These are phyloP conservation scores for Septoria linicola DNA, from an alignment of 2,329 filamentous ascomycete species.

Conservation along the genomic window DNA sequence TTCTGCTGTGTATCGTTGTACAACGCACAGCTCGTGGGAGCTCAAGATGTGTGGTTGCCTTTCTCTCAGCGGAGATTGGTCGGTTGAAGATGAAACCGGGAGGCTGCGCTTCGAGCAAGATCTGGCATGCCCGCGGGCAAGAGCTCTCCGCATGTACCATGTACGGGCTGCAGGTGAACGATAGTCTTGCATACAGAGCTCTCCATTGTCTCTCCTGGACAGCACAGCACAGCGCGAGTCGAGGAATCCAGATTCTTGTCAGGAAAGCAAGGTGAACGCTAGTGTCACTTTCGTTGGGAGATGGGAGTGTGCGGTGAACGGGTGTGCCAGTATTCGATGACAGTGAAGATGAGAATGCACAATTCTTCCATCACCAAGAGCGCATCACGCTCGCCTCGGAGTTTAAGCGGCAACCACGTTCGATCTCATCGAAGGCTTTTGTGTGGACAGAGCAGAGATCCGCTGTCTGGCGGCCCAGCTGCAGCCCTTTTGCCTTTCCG, in stretches of 20 bases:
- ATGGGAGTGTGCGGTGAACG: too few species aligned
- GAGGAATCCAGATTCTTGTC: background rate
- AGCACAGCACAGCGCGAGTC: background rate
- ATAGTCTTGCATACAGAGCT: constrained; percentile 4
- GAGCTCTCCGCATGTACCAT: background rate
- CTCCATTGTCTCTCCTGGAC: too few species aligned
- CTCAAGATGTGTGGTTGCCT: constrained; percentile 1
- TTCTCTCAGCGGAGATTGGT: constrained; percentile 4
- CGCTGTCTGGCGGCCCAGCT: background rate
- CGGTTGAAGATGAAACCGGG: constrained; percentile 6
- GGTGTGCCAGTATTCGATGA: too few species aligned
- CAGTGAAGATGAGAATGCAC: too few species aligned
- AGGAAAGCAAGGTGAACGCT: background rate
- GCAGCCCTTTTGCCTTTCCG: background rate
- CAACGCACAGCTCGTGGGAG: background rate
- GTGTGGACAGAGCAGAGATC: background rate
- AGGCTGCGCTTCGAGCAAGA: background rate
- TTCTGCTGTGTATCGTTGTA: constrained; percentile 4
- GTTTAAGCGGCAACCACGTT: too few species aligned
- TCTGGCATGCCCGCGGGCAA: background rate
- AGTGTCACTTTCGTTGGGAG: background rate
- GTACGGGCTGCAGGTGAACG: constrained; percentile 3
- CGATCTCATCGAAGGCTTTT: too few species aligned
- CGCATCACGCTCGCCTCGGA: background rate
- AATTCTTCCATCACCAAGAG: background rate